Evolutionary conservation across 2,329 filamentous ascomycete species (phyloP).

Genomic region (Drechslerella coelobrocha): DNA sequence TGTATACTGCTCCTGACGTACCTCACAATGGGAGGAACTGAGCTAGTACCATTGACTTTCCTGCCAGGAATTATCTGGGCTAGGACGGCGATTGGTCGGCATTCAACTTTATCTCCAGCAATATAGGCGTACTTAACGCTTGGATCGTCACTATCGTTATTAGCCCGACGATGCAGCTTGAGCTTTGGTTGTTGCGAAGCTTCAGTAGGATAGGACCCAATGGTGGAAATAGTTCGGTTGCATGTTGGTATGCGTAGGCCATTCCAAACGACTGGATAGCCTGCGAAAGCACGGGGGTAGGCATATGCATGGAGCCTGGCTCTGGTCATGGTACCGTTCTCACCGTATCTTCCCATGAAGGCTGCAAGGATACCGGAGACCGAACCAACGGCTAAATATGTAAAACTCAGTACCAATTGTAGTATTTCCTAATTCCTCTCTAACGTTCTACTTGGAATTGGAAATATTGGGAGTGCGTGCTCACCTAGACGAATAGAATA

Average conservation of each 20-base stretch:
- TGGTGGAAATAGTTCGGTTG: background rate
- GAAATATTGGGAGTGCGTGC: background rate
- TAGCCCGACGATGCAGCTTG: background rate
- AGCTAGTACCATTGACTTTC: too few relatives aligned
- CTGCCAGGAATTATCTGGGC: too few relatives aligned
- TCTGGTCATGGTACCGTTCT: constrained; percentile 5
- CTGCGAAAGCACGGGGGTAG: constrained; percentile 23
- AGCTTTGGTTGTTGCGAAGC: background rate
- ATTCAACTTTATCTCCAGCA: too few relatives aligned
- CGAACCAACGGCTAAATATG: constrained; percentile 17
- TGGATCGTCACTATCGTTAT: too few relatives aligned
- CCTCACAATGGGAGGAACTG: too few relatives aligned
- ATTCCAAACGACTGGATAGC: constrained; percentile 25
- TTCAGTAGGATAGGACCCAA: background rate
- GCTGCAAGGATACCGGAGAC: constrained; percentile 30
- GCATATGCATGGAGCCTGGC: constrained; percentile 30
- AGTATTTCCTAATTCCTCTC: background rate
- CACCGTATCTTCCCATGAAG: constrained; percentile 34
- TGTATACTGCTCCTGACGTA: too few relatives aligned
- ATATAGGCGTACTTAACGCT: too few relatives aligned
- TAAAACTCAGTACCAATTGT: background rate
- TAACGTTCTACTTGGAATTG: background rate
- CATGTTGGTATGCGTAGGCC: constrained; percentile 24
- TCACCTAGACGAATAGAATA: constrained; percentile 35
- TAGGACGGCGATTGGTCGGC: too few relatives aligned